Conservation (phyloP, 257 asterid species). For the Gynochthodes officinalis region DNA sequence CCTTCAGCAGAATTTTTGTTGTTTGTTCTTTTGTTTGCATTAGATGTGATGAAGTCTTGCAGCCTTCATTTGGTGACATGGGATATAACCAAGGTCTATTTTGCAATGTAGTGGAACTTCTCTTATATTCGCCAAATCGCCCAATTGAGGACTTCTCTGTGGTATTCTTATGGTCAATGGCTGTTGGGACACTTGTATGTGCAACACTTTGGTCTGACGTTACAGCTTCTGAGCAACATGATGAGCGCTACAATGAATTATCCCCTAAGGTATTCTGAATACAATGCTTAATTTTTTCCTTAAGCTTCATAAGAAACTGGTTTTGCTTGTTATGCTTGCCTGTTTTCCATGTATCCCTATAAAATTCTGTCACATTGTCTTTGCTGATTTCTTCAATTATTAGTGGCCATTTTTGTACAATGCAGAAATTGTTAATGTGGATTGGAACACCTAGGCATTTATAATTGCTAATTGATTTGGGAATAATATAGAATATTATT, state of each 20-base stretch:
- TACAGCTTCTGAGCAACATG: constrained; percentile 60
- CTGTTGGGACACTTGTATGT: constrained; percentile 79
- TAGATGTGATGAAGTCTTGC: not conserved
- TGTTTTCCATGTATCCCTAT: not conserved
- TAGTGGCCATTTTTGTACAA: not conserved
- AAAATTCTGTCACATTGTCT: not conserved
- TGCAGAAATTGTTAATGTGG: not conserved
- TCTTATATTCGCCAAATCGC: constrained; percentile 81
- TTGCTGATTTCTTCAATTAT: not conserved
- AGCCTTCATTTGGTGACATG: too few species aligned
- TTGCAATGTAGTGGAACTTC: constrained; percentile 68
- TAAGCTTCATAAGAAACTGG: not conserved
- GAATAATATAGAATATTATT: not conserved
- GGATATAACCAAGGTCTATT: not conserved
- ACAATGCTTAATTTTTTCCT: not conserved
- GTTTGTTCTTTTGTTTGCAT: not conserved
- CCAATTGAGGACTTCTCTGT: constrained; percentile 82
- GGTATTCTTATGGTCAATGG: constrained; percentile 84
- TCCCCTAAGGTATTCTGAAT: constrained; percentile 44
- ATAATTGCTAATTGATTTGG: not conserved
- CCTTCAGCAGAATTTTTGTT: not conserved
- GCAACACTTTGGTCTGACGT: constrained; percentile 87
- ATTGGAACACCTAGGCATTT: not conserved
- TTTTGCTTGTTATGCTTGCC: not conserved
- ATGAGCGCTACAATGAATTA: constrained; percentile 51